Base-by-base conservation (phyloP, 2,329 filamentous ascomycete species). In the Spiromastix sp. region DNA sequence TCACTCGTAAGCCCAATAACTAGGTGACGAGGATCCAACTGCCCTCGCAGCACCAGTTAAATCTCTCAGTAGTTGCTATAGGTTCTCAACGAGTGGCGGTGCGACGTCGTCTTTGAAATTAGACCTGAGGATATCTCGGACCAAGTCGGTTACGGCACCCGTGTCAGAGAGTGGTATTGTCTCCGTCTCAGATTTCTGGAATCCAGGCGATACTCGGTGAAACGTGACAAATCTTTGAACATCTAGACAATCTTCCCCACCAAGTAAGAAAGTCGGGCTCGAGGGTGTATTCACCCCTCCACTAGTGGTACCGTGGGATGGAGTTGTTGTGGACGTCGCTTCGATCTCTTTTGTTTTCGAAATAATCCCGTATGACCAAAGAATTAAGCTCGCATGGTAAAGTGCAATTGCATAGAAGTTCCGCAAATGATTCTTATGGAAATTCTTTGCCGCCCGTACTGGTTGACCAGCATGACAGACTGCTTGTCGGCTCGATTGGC, bases 371-470 rank as follows among this genome's bases (percentile, higher is more conserved):
- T 77, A 81, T 0, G 70, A 69, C 79, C 79, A 84, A 22, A 83
- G 56, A 1, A 72, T 70, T 4, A 84, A 60, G 7, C 70, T 68
- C 3, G 77, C 72, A 49, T 81, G 77, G 49, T 81, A 79, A 5
- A 81, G 69, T 2, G 73, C 75, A 18, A 82, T 70, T 0, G 77
- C 75, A 43, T 74, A 74, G 49, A 81, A 81, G 46, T 78, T 74
- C 36, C 72, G 70, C 4, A 81, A 55, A 11, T 68, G 61, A 0
- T 67, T 64, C 4, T 56, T 50, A 0, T 71, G 7, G n/a, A 24
- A 7, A 7, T 7, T n/a, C 7, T 24, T 7, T 24, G 21, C 21
- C 7, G 21, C 21, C 21, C 21, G 21, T 24, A 24, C 21, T 7
- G 21, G 7, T 24, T 24, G 21, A 7, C 7, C 21, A 7, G 78